A percentile compares a stretch with the other conserved stretches of the same genome.
Evolutionary conservation across 208 protist species (phyloP).

Genomic region (Acanthamoeba castellanii): DNA sequence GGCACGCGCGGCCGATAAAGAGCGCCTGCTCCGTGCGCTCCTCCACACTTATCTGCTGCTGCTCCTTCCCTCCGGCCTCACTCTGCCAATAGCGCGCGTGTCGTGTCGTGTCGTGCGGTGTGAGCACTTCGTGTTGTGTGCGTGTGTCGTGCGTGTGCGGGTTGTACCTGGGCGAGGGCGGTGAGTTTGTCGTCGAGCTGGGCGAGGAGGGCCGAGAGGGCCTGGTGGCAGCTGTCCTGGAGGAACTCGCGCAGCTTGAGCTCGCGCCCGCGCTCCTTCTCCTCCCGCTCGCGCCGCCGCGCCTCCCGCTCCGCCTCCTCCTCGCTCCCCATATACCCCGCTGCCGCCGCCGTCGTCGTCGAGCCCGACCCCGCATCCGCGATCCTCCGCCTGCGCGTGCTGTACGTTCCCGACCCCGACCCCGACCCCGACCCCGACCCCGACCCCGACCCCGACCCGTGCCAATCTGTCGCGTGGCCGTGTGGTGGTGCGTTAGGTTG

Average conservation of each 20-base stretch:
- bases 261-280: not conserved
- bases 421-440: not conserved
- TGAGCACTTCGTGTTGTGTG: too few species aligned
- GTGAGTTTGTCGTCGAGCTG: constrained; percentile 14
- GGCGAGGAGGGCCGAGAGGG: not conserved
- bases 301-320: not conserved
- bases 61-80: not conserved
- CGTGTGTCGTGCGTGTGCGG: too few species aligned
- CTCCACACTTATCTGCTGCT: not conserved
- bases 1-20: not conserved
- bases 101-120: too few species aligned
- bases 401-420: not conserved
- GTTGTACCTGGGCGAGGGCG: not conserved
- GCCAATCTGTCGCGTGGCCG: not conserved
- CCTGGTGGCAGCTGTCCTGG: not conserved
- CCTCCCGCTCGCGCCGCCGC: not conserved
- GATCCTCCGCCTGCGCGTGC: not conserved
- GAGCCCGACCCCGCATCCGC: not conserved
- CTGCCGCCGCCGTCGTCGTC: not conserved
- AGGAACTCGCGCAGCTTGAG: not conserved
- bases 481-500: too few species aligned
- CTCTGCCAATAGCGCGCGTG: not conserved
- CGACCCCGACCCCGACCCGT: too few species aligned
- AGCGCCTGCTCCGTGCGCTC: not conserved
- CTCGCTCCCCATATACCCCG: not conserved